A percentile compares a stretch with the other conserved stretches of the same genome.
phyloP scores from a whole-genome alignment of 2,329 filamentous ascomycete genomes.

The Pezicula rhizophila region DNA sequence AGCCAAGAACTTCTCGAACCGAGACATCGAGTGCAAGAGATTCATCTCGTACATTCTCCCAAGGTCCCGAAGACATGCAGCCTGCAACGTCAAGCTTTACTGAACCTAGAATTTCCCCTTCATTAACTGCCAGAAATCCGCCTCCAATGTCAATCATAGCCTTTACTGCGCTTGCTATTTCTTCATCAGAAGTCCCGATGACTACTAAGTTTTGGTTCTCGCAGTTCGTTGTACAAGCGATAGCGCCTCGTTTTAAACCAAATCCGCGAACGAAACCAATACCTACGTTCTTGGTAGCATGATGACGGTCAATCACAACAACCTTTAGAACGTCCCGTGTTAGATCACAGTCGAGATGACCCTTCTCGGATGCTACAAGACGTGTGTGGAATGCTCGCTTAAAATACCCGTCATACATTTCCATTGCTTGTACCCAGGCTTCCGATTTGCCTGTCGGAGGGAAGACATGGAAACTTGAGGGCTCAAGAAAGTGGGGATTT shows the following conservation, averaged over 20 bases:
- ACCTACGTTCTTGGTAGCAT: slow-evolving; percentile 15
- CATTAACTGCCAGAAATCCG: slow-evolving; percentile 13
- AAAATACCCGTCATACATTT: slow-evolving; percentile 24
- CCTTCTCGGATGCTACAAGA: slow-evolving; percentile 20
- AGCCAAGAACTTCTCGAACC: slow-evolving; percentile 8
- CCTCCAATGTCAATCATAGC: slow-evolving; percentile 11
- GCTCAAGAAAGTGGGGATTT: slow-evolving; percentile 3
- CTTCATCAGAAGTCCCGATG: slow-evolving; percentile 15
- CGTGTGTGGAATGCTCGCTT: slow-evolving; percentile 20
- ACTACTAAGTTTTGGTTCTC: slow-evolving; percentile 22
- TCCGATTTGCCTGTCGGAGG: not conserved
- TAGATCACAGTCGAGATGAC: slow-evolving; percentile 20
- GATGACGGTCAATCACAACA: slow-evolving; percentile 18
- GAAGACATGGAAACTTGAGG: slow-evolving; percentile 9
- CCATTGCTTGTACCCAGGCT: slow-evolving; percentile 19
- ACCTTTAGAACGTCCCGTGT: slow-evolving; percentile 23
- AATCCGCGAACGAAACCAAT: slow-evolving; percentile 16
- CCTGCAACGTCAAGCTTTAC: slow-evolving; percentile 20
- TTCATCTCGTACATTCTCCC: slow-evolving; percentile 13
- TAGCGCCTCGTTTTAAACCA: slow-evolving; percentile 14
- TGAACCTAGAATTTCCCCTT: slow-evolving; percentile 9
- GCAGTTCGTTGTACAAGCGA: slow-evolving; percentile 21
- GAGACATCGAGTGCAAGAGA: slow-evolving; percentile 12
- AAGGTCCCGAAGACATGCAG: slow-evolving; percentile 15
- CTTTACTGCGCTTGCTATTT: slow-evolving; percentile 15